These are phyloP conservation scores for Letharia lupina DNA, from an alignment of 495 filamentous ascomycete genomes.

Conservation along the genomic window DNA sequence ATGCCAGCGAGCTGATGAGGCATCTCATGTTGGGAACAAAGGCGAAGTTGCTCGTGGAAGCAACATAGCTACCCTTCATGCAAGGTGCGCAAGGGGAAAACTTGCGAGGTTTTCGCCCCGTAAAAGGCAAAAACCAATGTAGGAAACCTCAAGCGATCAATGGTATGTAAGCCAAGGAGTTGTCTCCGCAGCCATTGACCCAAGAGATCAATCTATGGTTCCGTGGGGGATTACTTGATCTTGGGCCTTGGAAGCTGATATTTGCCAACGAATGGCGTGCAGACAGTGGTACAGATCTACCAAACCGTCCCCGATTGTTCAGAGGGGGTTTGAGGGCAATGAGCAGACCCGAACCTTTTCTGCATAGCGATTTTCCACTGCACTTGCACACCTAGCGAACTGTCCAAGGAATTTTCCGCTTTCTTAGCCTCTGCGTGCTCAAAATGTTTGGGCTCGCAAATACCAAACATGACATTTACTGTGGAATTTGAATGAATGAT, in stretches of 20 bases:
- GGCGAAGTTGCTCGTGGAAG: neutral
- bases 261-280: neutral
- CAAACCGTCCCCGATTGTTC: neutral
- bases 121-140: neutral
- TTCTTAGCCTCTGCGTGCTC: neutral
- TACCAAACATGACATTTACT: neutral
- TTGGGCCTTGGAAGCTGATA: too few species aligned
- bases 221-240: too few species aligned
- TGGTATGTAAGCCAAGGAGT: neutral
- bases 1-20: constrained; percentile 1
- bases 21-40: constrained; percentile 1
- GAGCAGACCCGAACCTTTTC: neutral
- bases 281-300: neutral
- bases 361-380: neutral
- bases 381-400: neutral
- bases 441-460: neutral
- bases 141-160: neutral
- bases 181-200: neutral
- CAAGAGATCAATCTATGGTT: neutral
- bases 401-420: neutral
- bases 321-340: neutral
- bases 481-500: neutral
- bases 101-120: neutral
- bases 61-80: neutral
- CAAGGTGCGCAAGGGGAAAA: neutral